Percentiles rank a stretch among this genome's conserved stretches.
Evolutionary conservation across 2,329 filamentous ascomycete genomes (phyloP).

Genomic region (Fusarium equiseti): DNA sequence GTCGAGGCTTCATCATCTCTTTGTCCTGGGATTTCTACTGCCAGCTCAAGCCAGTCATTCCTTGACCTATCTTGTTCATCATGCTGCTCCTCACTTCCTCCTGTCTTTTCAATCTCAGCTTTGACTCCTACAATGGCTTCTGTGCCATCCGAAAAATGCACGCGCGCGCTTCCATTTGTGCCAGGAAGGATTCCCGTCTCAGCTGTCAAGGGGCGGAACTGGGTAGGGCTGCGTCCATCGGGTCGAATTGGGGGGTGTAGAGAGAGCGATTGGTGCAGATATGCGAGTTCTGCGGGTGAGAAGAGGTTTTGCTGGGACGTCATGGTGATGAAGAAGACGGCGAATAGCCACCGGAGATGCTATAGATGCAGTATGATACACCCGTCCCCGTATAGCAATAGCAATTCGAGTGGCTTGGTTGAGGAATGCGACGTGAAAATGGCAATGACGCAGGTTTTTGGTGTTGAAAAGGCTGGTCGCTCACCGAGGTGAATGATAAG

Average conservation of each 20-base stretch:
- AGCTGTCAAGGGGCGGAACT: conserved; percentile 91
- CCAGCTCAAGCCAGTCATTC: conserved; percentile 86
- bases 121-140: conserved; percentile 97
- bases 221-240: conserved; percentile 82
- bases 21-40: conserved; percentile 90
- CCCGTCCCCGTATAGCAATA: not conserved
- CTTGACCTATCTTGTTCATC: conserved; percentile 58
- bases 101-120: conserved; percentile 87
- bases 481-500: conserved; percentile 53
- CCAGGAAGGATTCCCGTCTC: conserved; percentile 91
- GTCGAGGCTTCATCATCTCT: conserved; percentile 92
- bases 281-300: conserved; percentile 95
- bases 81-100: conserved; percentile 52
- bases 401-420: not conserved
- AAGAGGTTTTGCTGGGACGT: conserved; percentile 79
- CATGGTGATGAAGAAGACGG: conserved; percentile 58
- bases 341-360: not conserved
- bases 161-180: conserved; percentile 90
- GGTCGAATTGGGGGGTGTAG: conserved; percentile 87
- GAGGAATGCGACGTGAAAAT: conserved; percentile 7
- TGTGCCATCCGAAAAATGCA: conserved; percentile 94
- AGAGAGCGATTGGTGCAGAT: conserved; percentile 88
- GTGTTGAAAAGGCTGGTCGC: conserved; percentile 42
- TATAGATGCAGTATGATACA: not conserved
- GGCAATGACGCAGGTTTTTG: conserved; percentile 29